Base-by-base conservation (phyloP, 495 filamentous ascomycete genomes). In the Trichoderma virens region DNA sequence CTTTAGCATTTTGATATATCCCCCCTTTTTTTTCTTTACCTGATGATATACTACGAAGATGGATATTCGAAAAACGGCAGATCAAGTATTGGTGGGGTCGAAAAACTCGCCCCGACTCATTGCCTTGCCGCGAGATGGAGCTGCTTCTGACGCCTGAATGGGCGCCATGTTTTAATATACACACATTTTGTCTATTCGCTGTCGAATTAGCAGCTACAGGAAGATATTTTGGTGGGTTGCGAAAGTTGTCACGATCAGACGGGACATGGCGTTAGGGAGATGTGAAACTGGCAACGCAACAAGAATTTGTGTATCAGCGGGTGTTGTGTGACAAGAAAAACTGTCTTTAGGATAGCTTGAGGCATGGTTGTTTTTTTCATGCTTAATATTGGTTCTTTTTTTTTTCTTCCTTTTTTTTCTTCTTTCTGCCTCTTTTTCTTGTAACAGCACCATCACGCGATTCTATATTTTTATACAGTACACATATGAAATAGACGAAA, bases 1-100 rank as follows among this genome's bases (percentile, higher is more conserved):
- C 23, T 35, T 61, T 5, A 16, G n/a, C 35, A 39, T 39, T 61
- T 39, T 61, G 59, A 61, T 61, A 18, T 60, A 60, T 5, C 56
- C 18, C 0, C 20, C 13, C 38, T n/a, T 61, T 38, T 61, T 39
- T 38, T 20, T 31, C 13, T 38, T 61, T 25, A n/a, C 20, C 38
- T 30, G 31, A 61, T 38, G 35, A 61, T 34, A 68, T 45, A 30
- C 51, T 56, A 56, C 25, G 25, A 56, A 56, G 51, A 56, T 56
- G 25, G 27, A 56, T 30, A 27, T 14, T 30, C 13, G 51, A 56
- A 56, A 56, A 30, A 30, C 11, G 43, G 18, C 43, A 20, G 43
- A 11, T 16, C 16, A 28, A 28, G 51, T 18, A 56, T 30, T 13
- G 4, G 51, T 45, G 9, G 51, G 51, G 18, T 25, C 34, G 34